phyloP scores from a whole-genome alignment of 2,329 filamentous ascomycete species.

The Rhexocercosporidium sp. region DNA sequence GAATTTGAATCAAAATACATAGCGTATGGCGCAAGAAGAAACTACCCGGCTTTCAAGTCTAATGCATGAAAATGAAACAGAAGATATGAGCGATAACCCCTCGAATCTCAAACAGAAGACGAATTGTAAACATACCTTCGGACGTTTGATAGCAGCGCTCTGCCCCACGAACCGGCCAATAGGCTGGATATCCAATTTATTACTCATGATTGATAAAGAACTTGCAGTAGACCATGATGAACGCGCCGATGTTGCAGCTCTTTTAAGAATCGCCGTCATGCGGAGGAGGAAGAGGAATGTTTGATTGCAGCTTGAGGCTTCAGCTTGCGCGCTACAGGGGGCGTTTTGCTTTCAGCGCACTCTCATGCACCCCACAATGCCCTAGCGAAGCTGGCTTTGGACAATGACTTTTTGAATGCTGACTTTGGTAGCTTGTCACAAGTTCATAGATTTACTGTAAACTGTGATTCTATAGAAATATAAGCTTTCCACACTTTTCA shows the following conservation, averaged over 20 bases:
- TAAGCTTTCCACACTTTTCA: too few species aligned
- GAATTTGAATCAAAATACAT: not conserved
- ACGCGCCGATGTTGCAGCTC: conserved; percentile 1
- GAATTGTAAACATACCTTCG: conserved; percentile 59
- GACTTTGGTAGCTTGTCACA: not conserved
- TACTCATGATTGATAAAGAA: conserved; percentile 35
- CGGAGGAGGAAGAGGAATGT: not conserved
- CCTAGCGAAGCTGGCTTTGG: not conserved
- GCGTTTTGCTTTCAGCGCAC: conserved; percentile 8
- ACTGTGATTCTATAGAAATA: too few species aligned
- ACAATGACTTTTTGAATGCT: too few species aligned
- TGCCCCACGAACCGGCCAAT: conserved; percentile 69
- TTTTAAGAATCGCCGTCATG: conserved; percentile 1
- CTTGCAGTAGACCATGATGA: not conserved
- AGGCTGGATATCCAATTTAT: conserved; percentile 70
- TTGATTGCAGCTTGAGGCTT: not conserved
- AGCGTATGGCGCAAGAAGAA: not conserved
- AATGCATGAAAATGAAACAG: too few species aligned
- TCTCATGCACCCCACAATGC: conserved; percentile 15
- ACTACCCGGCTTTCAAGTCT: too few species aligned
- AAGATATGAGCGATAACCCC: too few species aligned
- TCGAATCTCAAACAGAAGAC: not conserved
- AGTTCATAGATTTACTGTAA: too few species aligned
- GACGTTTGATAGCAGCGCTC: conserved; percentile 74
- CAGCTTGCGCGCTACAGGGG: not conserved